Evolutionary conservation across 345 rosid genomes (phyloP), one percentile per base, ranked within the genome.

Genomic region (Citrus sinensis): DNA sequence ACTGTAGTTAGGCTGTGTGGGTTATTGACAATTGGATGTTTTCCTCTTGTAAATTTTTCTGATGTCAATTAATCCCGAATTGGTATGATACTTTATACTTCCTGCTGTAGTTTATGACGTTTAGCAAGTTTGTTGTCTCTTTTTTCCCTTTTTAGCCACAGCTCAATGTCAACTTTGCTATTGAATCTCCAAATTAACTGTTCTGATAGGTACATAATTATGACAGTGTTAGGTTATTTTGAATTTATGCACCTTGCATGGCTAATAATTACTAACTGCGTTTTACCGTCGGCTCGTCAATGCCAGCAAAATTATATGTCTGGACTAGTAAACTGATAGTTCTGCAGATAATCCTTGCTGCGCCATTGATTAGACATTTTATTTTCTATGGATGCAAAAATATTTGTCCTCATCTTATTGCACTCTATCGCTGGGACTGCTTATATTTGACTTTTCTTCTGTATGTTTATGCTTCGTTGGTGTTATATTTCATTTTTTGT

Each of bases 371-470:
- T 16, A 6, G 1, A 58, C 59, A 32, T 76, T 40, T 24, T 42
- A 14, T n/a, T 66, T 46, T 42, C 8, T 65, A 66, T 60, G 29
- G 67, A 65, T 79, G 75, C 63, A 25, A 70, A 32, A 79, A 55
- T 25, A 65, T 58, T 54, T 76, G 42, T 34, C 42, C 7, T 62
- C 9, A 17, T 58, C 40, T 17, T 49, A 46, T 51, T 46, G 51
- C 35, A 61, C 9, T 17, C 14, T 29, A n/a, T 35, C 37, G 6
- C 40, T 7, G 22, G 49, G 49, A 39, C 39, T n/a, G 58, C 20
- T 19, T 56, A 27, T 17, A 51, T 8, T 24, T 60, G 71, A 32
- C 13, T 7, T 67, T 2, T 29, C 62, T 29, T 76, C 40, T 19
- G 19, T 51, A 19, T 77, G 59, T 25, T 73, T 73, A 19, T 30